These are phyloP conservation scores for Aspergillus nanangensis DNA, from an alignment of 495 filamentous ascomycete species.

Conservation along the genomic window DNA sequence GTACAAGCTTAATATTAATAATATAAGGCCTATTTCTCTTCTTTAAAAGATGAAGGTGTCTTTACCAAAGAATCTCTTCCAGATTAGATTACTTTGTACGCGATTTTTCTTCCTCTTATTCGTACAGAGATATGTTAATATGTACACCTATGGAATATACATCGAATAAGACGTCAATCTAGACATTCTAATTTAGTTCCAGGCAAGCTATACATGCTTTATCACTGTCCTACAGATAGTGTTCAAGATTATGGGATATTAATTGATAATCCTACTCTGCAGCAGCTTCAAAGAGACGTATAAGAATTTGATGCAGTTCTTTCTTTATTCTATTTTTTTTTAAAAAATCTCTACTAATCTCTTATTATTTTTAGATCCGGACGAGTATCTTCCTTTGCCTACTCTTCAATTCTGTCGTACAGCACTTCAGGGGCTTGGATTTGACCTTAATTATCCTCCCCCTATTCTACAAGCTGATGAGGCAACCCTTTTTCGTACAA, in stretches of 20 bases:
- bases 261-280: constrained; percentile 3
- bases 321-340: background rate
- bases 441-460: constrained; percentile 3
- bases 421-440: background rate
- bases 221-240: constrained; percentile 10
- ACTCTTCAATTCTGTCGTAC: constrained; percentile 1
- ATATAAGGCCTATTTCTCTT: constrained; percentile 10
- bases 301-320: constrained; percentile 1
- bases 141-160: constrained; percentile 13
- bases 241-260: constrained; percentile 11
- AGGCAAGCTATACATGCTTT: constrained; percentile 17
- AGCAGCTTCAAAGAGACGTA: constrained; percentile 5
- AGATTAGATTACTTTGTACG: constrained; percentile 14
- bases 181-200: constrained; percentile 10
- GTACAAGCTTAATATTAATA: background rate
- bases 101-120: constrained; percentile 16
- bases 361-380: constrained; percentile 1
- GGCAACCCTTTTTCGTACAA: constrained; percentile 3
- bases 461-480: background rate
- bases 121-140: constrained; percentile 10
- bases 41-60: constrained; percentile 7
- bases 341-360: background rate
- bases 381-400: constrained; percentile 4
- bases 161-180: constrained; percentile 13
- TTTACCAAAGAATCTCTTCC: constrained; percentile 6